A percentile compares a stretch with the other conserved stretches of the same genome.
Conservation (phyloP, 2,329 filamentous ascomycete genomes). For the Aspergillus sp. region DNA sequence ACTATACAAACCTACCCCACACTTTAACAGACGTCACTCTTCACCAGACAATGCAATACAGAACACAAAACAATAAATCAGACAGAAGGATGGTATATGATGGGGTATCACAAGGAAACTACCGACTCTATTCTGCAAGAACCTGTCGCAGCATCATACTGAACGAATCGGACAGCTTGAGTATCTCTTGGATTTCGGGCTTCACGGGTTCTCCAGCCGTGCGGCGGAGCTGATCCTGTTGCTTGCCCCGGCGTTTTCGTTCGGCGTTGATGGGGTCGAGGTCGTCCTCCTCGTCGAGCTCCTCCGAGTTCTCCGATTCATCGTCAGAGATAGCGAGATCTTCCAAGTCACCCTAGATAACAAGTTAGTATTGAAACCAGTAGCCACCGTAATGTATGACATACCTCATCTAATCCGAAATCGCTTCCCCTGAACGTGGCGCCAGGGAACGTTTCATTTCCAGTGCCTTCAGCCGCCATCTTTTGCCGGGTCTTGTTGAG, state of each 20-base stretch:
- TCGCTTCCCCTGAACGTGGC: slow-evolving; percentile 71
- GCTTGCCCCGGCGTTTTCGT: slow-evolving; percentile 71
- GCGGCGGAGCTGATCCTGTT: slow-evolving; percentile 75
- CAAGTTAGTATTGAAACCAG: slow-evolving; percentile 13
- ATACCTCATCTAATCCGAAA: slow-evolving; percentile 81
- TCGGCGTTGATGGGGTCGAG: slow-evolving; percentile 86
- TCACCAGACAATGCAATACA: not conserved
- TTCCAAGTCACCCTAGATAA: slow-evolving; percentile 65
- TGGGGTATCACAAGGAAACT: slow-evolving; percentile 14
- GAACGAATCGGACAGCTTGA: slow-evolving; percentile 78
- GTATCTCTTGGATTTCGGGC: slow-evolving; percentile 73
- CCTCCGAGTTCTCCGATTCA: slow-evolving; percentile 62
- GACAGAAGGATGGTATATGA: not conserved
- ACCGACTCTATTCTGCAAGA: slow-evolving; percentile 62
- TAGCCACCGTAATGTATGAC: slow-evolving; percentile 15
- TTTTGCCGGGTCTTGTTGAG: slow-evolving; percentile 97
- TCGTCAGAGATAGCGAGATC: slow-evolving; percentile 80
- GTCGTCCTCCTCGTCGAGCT: slow-evolving; percentile 73
- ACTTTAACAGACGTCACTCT: not conserved
- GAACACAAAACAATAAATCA: not conserved
- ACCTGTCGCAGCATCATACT: slow-evolving; percentile 78
- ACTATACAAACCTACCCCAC: not conserved
- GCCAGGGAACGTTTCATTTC: slow-evolving; percentile 52
- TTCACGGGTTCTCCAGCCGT: slow-evolving; percentile 82
- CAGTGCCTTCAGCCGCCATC: slow-evolving; percentile 81